Conservation (phyloP, 306 rosid genomes). For the Medicago arabica region DNA sequence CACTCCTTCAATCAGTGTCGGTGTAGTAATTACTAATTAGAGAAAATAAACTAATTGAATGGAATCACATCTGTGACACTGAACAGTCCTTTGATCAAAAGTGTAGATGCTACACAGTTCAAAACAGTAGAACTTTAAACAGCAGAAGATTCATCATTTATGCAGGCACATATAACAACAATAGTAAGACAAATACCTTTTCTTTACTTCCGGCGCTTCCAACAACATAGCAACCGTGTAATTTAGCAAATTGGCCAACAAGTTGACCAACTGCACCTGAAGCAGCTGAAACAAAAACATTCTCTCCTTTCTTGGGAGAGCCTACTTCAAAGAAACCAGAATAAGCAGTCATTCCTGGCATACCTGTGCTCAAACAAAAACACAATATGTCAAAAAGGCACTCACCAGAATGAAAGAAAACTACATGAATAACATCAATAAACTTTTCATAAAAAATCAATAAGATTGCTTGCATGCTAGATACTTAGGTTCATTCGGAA, state of each 20-base stretch:
- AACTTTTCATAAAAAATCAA: too few species aligned
- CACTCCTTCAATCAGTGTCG: not conserved
- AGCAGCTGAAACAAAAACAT: slow-evolving; percentile 24
- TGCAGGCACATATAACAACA: slow-evolving; percentile 4
- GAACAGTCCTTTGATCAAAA: not conserved
- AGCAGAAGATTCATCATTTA: not conserved
- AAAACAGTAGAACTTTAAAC: too few species aligned
- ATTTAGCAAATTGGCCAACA: slow-evolving; percentile 20
- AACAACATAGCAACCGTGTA: slow-evolving; percentile 25
- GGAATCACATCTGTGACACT: not conserved
- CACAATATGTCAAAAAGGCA: not conserved
- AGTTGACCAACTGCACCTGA: slow-evolving; percentile 26
- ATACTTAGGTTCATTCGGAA: not conserved
- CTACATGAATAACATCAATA: not conserved
- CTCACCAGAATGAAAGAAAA: not conserved
- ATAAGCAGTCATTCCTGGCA: slow-evolving; percentile 10
- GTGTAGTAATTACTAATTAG: not conserved
- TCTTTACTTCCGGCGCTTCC: slow-evolving; percentile 30
- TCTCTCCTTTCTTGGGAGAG: slow-evolving; percentile 26
- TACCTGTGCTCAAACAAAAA: not conserved
- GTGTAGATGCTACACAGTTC: too few species aligned
- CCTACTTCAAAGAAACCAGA: slow-evolving; percentile 23
- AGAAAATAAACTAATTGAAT: not conserved
- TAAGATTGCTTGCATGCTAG: not conserved
- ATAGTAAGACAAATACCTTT: not conserved